These are phyloP conservation scores for Talaromyces proteolyticus DNA, from an alignment of 495 filamentous ascomycete genomes.

Conservation along the genomic window DNA sequence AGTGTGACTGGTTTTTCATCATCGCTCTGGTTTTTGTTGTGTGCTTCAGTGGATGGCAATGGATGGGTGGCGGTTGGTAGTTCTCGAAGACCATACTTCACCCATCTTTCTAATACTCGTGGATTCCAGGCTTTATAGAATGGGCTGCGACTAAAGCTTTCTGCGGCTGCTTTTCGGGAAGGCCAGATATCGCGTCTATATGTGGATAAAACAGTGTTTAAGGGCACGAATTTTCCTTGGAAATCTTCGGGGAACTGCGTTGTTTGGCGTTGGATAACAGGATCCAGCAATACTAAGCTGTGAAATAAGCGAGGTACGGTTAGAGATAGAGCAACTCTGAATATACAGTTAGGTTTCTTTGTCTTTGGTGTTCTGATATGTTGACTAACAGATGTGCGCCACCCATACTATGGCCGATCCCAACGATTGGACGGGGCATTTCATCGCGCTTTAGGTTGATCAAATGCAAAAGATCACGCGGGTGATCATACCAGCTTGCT, in stretches of 20 bases:
- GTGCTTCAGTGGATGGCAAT: slow-evolving; percentile 6
- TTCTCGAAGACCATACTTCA: slow-evolving; percentile 58
- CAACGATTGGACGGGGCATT: slow-evolving; percentile 86
- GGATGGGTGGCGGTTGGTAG: slow-evolving; percentile 57
- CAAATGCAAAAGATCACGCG: slow-evolving; percentile 81
- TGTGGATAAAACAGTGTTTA: slow-evolving; percentile 48
- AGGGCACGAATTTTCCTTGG: background rate
- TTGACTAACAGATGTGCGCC: slow-evolving; percentile 55
- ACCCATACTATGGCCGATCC: slow-evolving; percentile 88
- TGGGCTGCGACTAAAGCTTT: slow-evolving; percentile 49
- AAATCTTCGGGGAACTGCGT: slow-evolving; percentile 17
- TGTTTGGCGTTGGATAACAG: slow-evolving; percentile 57
- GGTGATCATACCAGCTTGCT: slow-evolving; percentile 82
- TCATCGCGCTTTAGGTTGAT: slow-evolving; percentile 75
- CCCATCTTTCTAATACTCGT: slow-evolving; percentile 61
- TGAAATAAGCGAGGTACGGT: slow-evolving; percentile 79
- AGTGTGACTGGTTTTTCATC: slow-evolving; percentile 44
- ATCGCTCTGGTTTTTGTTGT: slow-evolving; percentile 7
- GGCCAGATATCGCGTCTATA: slow-evolving; percentile 69
- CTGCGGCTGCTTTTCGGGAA: slow-evolving; percentile 52
- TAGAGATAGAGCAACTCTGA: slow-evolving; percentile 72
- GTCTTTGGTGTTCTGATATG: too few relatives aligned
- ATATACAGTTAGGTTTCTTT: too few relatives aligned
- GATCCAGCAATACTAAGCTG: slow-evolving; percentile 74
- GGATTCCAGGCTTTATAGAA: slow-evolving; percentile 76